Conservation (phyloP, 805 yeast genomes). For the Jamesozyma lodderae region DNA sequence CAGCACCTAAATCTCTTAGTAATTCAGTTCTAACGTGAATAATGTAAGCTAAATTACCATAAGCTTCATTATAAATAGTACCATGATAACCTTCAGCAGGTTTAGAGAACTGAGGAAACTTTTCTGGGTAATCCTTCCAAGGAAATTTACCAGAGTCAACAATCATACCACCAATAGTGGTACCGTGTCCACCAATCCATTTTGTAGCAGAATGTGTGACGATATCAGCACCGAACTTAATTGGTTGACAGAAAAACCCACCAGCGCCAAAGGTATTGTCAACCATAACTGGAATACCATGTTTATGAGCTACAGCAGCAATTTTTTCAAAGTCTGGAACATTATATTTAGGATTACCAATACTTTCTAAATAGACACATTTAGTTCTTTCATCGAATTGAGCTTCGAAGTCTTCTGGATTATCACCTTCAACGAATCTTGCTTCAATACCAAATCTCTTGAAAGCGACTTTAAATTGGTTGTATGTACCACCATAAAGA, state of each 20-base stretch:
- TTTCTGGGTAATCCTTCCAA: slow-evolving; percentile 76
- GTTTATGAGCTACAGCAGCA: slow-evolving; percentile 67
- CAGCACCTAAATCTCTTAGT: slow-evolving; percentile 87
- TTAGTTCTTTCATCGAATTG: slow-evolving; percentile 77
- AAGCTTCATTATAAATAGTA: slow-evolving; percentile 65
- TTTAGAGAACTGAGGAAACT: slow-evolving; percentile 82
- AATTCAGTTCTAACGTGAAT: slow-evolving; percentile 75
- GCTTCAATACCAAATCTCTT: slow-evolving; percentile 81
- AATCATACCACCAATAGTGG: slow-evolving; percentile 85
- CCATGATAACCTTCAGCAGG: slow-evolving; percentile 96
- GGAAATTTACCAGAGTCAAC: slow-evolving; percentile 90
- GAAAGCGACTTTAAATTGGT: slow-evolving; percentile 88
- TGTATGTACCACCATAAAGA: slow-evolving; percentile 93
- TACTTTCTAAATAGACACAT: slow-evolving; percentile 81
- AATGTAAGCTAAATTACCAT: slow-evolving; percentile 73
- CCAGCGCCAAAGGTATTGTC: slow-evolving; percentile 98
- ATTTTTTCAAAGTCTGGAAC: slow-evolving; percentile 84
- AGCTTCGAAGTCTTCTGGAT: slow-evolving; percentile 59
- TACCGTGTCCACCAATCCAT: slow-evolving; percentile 98
- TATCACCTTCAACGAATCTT: slow-evolving; percentile 77
- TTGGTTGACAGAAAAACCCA: slow-evolving; percentile 76
- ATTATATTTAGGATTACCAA: slow-evolving; percentile 88
- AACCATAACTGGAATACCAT: slow-evolving; percentile 84
- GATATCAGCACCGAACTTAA: slow-evolving; percentile 85
- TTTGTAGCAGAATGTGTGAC: slow-evolving; percentile 92